A percentile compares a stretch with the other conserved stretches of the same genome.
Evolutionary conservation across 352 stramenopile species (phyloP).

Genomic region (Pythium dissimile): DNA sequence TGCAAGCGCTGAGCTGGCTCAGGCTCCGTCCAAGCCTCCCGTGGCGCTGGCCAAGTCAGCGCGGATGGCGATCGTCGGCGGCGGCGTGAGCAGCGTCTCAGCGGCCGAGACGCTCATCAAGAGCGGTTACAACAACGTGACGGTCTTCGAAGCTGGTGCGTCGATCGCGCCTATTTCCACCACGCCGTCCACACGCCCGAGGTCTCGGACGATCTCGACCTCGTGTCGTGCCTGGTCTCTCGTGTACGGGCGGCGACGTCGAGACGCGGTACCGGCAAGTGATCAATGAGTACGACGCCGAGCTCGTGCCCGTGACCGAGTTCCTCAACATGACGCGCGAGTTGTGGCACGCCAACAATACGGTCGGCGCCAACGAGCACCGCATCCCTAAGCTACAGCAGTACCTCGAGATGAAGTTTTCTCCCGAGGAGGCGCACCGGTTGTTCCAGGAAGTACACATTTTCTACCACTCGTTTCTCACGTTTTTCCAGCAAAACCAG

Average conservation of each 20-base stretch:
- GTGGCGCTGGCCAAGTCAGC: slow-evolving; percentile 4
- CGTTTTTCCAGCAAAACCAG: slow-evolving; percentile 1
- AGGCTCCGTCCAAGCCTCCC: neutral
- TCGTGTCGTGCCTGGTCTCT: slow-evolving; percentile 10
- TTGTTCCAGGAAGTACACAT: neutral
- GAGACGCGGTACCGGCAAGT: neutral
- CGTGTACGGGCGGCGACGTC: neutral
- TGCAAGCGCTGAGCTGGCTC: neutral
- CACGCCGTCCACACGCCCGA: slow-evolving; percentile 3
- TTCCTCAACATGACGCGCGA: slow-evolving; percentile 1
- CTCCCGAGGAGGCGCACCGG: neutral
- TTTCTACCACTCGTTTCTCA: neutral
- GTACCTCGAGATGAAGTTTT: neutral
- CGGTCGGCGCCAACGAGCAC: neutral
- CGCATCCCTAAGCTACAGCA: neutral
- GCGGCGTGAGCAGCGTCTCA: slow-evolving; percentile 4
- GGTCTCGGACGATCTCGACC: slow-evolving; percentile 2
- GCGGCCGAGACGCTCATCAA: slow-evolving; percentile 8
- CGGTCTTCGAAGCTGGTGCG: slow-evolving; percentile 8
- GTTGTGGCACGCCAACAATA: neutral
- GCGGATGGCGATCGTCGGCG: slow-evolving; percentile 16
- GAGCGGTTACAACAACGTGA: slow-evolving; percentile 12
- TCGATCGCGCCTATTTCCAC: neutral
- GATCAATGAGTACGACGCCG: slow-evolving; percentile 1
- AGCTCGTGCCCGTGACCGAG: slow-evolving; percentile 1